Percentiles rank a stretch among this genome's conserved stretches.
Evolutionary conservation across 192 early-diverging fungal genomes (phyloP).

Genomic region (Coemansia biformis): DNA sequence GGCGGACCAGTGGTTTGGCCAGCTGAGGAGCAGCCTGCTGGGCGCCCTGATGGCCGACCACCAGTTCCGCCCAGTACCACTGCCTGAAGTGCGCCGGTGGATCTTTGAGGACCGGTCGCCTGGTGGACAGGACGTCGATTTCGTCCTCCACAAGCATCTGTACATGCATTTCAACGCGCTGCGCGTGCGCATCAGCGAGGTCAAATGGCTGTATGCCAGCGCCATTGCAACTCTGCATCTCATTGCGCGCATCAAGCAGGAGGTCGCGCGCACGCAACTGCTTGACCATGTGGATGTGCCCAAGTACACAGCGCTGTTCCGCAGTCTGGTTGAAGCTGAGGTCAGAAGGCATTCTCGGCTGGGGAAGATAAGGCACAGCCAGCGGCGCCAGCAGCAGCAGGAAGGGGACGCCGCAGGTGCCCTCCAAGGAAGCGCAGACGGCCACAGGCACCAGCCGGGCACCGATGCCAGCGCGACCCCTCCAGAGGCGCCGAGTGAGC

Average conservation of each 20-base stretch:
- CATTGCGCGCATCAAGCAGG: constrained; percentile 12
- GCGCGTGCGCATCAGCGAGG: constrained; percentile 26
- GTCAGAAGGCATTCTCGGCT: too few species aligned
- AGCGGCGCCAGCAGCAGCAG: not conserved
- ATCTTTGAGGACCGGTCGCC: constrained; percentile 34
- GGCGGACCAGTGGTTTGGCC: constrained; percentile 30
- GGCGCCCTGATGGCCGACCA: constrained; percentile 27
- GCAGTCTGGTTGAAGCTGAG: not conserved
- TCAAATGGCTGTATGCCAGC: constrained; percentile 43
- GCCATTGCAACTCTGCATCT: constrained; percentile 25
- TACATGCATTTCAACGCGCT: constrained; percentile 33
- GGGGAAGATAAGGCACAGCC: not conserved
- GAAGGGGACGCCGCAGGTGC: too few species aligned
- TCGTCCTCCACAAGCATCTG: constrained; percentile 22
- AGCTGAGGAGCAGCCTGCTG: constrained; percentile 10
- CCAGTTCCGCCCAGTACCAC: constrained; percentile 20
- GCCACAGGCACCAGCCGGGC: too few species aligned
- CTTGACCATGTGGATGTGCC: constrained; percentile 17
- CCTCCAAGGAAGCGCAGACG: too few species aligned
- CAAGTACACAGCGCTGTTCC: constrained; percentile 2
- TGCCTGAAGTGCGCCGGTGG: constrained; percentile 35
- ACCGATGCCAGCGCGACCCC: too few species aligned
- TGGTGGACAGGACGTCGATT: constrained; percentile 22
- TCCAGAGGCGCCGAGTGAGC: too few species aligned
- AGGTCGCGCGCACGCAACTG: constrained; percentile 1